Evolutionary conservation across 345 rosid genomes (phyloP).

Genomic region (Pistacia integerrima): DNA sequence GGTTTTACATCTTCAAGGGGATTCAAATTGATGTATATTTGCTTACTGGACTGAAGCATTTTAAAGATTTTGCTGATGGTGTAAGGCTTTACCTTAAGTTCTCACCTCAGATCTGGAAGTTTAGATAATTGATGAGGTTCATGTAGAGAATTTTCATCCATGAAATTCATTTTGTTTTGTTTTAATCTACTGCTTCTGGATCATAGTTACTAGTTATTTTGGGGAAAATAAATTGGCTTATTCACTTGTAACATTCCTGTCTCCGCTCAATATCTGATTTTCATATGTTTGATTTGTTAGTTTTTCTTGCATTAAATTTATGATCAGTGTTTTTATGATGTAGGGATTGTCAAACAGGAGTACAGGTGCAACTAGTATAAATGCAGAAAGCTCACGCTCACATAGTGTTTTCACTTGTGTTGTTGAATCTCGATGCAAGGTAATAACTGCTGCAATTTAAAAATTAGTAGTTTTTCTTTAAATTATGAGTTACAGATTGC

Average conservation of each 20-base stretch:
- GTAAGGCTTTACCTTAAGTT: too few relatives aligned
- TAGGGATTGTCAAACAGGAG: slow-evolving; percentile 96
- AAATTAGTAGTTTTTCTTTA: not conserved
- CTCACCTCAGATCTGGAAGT: too few relatives aligned
- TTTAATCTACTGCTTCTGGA: too few relatives aligned
- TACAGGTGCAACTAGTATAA: slow-evolving; percentile 93
- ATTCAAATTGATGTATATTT: too few relatives aligned
- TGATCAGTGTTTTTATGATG: slow-evolving; percentile 16
- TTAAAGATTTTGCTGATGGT: too few relatives aligned
- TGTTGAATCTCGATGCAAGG: slow-evolving; percentile 97
- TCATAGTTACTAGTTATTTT: too few relatives aligned
- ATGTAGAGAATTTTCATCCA: too few relatives aligned
- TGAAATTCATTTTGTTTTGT: too few relatives aligned
- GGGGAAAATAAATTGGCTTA: not conserved
- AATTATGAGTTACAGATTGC: not conserved
- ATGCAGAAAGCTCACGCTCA: slow-evolving; percentile 98
- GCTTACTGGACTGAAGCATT: too few relatives aligned
- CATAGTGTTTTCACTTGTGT: slow-evolving; percentile 97
- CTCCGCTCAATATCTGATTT: not conserved
- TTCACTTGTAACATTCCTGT: not conserved
- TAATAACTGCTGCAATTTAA: slow-evolving; percentile 29
- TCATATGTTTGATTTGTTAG: not conserved
- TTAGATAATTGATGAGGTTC: too few relatives aligned
- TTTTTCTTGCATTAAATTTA: slow-evolving; percentile 2
- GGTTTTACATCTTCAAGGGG: too few relatives aligned